Base-by-base conservation (phyloP, 2,329 filamentous ascomycete species). In the Penicillium sp. region DNA sequence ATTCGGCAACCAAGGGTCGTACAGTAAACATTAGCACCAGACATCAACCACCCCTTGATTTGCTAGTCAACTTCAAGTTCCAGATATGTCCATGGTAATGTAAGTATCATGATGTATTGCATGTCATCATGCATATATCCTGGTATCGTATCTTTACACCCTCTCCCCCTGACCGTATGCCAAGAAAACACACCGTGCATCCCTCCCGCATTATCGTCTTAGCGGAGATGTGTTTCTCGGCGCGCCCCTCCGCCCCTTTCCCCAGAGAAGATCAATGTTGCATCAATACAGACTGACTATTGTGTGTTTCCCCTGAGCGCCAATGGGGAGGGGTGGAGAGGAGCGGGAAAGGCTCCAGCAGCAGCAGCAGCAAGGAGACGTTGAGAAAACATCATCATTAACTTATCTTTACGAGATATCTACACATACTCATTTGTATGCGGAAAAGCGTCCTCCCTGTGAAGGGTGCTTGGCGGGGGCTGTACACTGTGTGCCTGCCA, bases 141-240 rank as follows among this genome's bases (percentile, higher is more conserved):
- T 28, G 16, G 35, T 53, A 40, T 22, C 28, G 13, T 52, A 40
- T 28, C 19, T 25, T 37, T 22, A 6, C 51, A 25, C 11, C 25
- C 48, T 22, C 8, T 37, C 37, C 35, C 33, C 33, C 19, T 37
- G 51, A 25, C 13, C 25, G 16, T 16, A 33, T 35, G 35, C 33
- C 51, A 52, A 52, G 19, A 54, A 37, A 37, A 43, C 26, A 30
- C 14, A 54, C 37, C 64, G 67, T 72, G 68, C 71, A 72, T 73
- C 66, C 68, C 65, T 64, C 61, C 57, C 60, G 59, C 60, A 70
- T 72, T 69, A 70, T 71, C 62, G 69, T 68, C 67, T 69, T 69
- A 66, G 67, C 67, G 42, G 38, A 37, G 52, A 64, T 61, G 45
- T 11, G 11, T 10, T 55, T 35, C 63, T 62, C 56, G 52, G 37